These are phyloP conservation scores for Puccinia hordei DNA, from an alignment of 1,284 basidiomycete genomes.

Conservation along the genomic window DNA sequence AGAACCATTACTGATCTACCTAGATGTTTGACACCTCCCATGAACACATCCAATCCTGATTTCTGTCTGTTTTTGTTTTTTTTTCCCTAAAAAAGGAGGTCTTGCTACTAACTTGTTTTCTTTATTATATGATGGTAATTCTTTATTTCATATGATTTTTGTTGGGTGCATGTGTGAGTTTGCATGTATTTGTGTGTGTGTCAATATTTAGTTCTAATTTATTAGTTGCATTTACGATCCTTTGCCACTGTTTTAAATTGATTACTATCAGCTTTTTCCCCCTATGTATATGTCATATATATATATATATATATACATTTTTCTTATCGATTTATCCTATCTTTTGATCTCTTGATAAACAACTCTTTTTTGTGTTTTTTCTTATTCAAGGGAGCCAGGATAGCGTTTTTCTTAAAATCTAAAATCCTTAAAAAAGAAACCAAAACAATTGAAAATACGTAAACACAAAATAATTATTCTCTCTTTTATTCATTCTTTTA, in stretches of 20 bases:
- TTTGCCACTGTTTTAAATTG: background rate
- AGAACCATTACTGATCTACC: conserved; percentile 86
- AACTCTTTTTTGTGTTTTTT: background rate
- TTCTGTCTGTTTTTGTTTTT: background rate
- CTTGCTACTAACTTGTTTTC: background rate
- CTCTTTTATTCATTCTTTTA: no score
- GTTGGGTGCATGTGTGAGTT: background rate
- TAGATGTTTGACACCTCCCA: conserved; percentile 68
- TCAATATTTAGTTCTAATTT: conserved; percentile 7
- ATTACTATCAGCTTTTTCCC: background rate
- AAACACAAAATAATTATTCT: no score
- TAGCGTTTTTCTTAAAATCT: no score
- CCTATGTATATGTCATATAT: conserved; percentile 10
- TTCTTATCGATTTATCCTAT: no score
- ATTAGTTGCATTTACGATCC: conserved; percentile 1
- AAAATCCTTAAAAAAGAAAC: no score
- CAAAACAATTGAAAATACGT: no score
- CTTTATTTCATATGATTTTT: background rate
- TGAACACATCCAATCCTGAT: background rate
- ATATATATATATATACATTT: background rate
- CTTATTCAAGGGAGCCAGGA: no score
- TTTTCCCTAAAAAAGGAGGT: conserved; percentile 9
- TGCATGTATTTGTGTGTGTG: conserved; percentile 12
- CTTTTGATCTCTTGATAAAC: background rate
- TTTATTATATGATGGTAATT: background rate